Conservation (phyloP, 768 basidiomycete genomes). For the Chiua virens region DNA sequence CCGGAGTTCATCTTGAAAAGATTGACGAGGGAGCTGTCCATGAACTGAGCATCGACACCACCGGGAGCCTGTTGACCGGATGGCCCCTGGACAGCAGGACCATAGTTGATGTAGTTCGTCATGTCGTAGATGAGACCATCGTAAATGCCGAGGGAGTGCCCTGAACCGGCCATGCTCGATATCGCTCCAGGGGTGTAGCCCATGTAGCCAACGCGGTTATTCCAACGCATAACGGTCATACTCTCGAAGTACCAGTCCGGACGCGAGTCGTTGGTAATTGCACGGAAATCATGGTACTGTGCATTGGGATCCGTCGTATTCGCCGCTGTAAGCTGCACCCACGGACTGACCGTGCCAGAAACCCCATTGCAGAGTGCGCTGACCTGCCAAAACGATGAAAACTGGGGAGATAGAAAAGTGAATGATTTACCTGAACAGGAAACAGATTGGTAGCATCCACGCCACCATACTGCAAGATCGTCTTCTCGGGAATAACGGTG, state of each 20-base stretch:
- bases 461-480: slow-evolving; percentile 84
- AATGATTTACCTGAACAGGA: slow-evolving; percentile 79
- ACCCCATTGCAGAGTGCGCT: slow-evolving; percentile 90
- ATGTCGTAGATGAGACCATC: slow-evolving; percentile 86
- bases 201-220: slow-evolving; percentile 82
- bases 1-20: slow-evolving; percentile 80
- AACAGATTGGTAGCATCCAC: slow-evolving; percentile 71
- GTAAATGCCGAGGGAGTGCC: slow-evolving; percentile 80
- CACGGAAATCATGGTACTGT: slow-evolving; percentile 95
- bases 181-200: slow-evolving; percentile 81
- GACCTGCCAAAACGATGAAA: slow-evolving; percentile 51
- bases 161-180: slow-evolving; percentile 61
- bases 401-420: background rate
- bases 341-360: slow-evolving; percentile 78
- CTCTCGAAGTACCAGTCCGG: slow-evolving; percentile 98
- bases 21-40: slow-evolving; percentile 64
- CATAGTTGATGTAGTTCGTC: slow-evolving; percentile 71
- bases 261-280: slow-evolving; percentile 80
- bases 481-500: slow-evolving; percentile 70
- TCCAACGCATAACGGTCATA: slow-evolving; percentile 93
- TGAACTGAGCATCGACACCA: slow-evolving; percentile 57
- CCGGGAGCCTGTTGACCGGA: slow-evolving; percentile 44
- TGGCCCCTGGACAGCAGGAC: slow-evolving; percentile 56
- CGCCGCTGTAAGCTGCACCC: slow-evolving; percentile 69
- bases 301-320: slow-evolving; percentile 79